Base-by-base conservation (phyloP, 2,329 filamentous ascomycete species). In the Colletotrichum somersetense region DNA sequence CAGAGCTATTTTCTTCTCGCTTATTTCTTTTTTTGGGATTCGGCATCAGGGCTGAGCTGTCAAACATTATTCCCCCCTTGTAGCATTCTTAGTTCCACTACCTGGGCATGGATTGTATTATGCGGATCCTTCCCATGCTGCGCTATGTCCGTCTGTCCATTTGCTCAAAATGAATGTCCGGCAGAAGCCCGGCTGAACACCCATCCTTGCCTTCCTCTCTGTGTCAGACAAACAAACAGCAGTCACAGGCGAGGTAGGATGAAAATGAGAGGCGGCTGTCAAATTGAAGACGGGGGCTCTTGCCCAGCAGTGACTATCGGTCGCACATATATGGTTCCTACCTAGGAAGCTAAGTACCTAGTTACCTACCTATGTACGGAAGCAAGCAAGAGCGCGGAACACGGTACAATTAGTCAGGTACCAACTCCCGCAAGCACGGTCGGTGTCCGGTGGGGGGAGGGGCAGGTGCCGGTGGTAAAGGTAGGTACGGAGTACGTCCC, bases 151-250 rank as follows among this genome's bases (percentile, higher is more conserved):
- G 58, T 46, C 30, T 56, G 33, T n/a, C 10, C 16, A 48, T 20
- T 52, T 59, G 52, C 20, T 30, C 42, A 40, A 30, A 33, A 20
- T 18, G 33, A 61, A 52, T 2, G 35, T 61, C 33, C 35, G 23
- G 56, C 64, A 67, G 59, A 30, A 48, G 35, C 55, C 58, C 53
- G 59, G 46, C 23, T 46, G 30, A n/a, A 62, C 62, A 30, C 50
- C 30, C 58, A 44, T 63, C 50, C 57, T 62, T 30, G 30, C n/a
- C 20, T 30, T n/a, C 4, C 35, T 35, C 30, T 8, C 52, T 55
- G 30, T 18, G 52, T n/a, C 18, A 2, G 14, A 5, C 5, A n/a
- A n/a, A 40, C 12, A 56, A 61, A n/a, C 35, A 35, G 35, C 38
- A 42, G 57, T 40, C 20, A n/a, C 44, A 11, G 44, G n/a, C 46